Base-by-base conservation (phyloP, 176 grass and related monocot genomes). In the Aegilops umbellulata region DNA sequence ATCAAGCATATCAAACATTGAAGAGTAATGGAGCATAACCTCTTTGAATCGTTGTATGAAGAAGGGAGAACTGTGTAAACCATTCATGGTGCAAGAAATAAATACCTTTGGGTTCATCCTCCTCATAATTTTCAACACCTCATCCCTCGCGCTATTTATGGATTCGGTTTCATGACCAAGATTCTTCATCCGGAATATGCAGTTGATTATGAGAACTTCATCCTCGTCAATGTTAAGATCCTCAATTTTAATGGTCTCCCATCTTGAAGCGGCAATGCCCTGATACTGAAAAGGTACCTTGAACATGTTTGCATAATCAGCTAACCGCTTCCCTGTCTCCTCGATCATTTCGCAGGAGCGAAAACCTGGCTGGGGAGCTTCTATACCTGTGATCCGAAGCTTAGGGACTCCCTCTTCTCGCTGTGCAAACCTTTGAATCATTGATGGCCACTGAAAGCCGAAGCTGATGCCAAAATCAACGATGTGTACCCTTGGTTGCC, bases 231-330 rank as follows among this genome's bases (percentile, higher is more conserved):
- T 91, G 6, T 79, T 87, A 78, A 95, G 86, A 87, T 93, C 79
- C 24, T 95, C 82, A 4, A 78, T 69, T 22, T 10, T 19, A 26
- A 93, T 87, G 29, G 60, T 77, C 80, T 93, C 94, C 91, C 86
- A 95, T 83, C 69, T 69, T 2, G 86, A 93, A 78, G 84, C 19
- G 3, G 17, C 30, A 9, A 95, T 90, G 22, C 88, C 94, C 60
- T 91, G 81, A 73, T 93, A 93, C 65, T 91, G 23, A 60, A 95
- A 89, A 69, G 71, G 80, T 67, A 95, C 75, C 7, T 91, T 36
- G 77, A 93, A 95, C 84, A 87, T 89, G 53, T 87, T 7, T 86
- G 94, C 94, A 77, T 95, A 95, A 80, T 89, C 77, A 53, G 77
- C 86, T 66, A 95, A 74, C 41, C 81, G 42, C 8, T 69, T 79